phyloP scores from a whole-genome alignment of 2,329 filamentous ascomycete species.

The Botryotinia calthae region DNA sequence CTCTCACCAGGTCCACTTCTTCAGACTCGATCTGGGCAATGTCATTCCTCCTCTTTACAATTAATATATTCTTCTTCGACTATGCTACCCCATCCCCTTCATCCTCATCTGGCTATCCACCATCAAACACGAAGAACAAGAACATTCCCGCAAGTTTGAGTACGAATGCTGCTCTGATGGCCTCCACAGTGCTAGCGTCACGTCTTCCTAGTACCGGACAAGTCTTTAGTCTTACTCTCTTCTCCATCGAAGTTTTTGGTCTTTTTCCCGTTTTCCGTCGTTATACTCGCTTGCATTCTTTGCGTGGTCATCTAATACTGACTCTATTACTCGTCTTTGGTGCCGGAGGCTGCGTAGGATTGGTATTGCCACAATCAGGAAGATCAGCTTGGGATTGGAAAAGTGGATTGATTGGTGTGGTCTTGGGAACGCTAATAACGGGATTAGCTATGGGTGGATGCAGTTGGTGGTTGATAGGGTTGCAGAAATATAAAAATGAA shows the following conservation, averaged over 20 bases:
- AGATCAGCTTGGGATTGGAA: conserved; percentile 46
- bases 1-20: conserved; percentile 87
- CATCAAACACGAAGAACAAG: conserved; percentile 26
- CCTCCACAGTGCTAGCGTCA: conserved; percentile 87
- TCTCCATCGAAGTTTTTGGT: conserved; percentile 96
- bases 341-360: conserved; percentile 74
- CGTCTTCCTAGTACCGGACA: conserved; percentile 86
- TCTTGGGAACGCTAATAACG: conserved; percentile 72
- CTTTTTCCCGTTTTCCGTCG: conserved; percentile 97
- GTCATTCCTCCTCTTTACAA: conserved; percentile 85
- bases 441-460: conserved; percentile 84
- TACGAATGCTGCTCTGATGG: conserved; percentile 96
- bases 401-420: conserved; percentile 57
- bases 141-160: conserved; percentile 62
- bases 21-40: conserved; percentile 97
- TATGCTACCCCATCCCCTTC: conserved; percentile 59
- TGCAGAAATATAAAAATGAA: conserved; percentile 99
- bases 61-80: conserved; percentile 98
- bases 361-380: conserved; percentile 51
- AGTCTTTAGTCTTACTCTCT: conserved; percentile 91
- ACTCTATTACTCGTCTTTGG: conserved; percentile 74
- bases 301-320: conserved; percentile 74
- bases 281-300: conserved; percentile 77
- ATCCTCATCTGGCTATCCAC: conserved; percentile 48
- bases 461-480: conserved; percentile 95